Evolutionary conservation across 2,329 filamentous ascomycete species (phyloP).

Genomic region (Penicillium hesseltinei): DNA sequence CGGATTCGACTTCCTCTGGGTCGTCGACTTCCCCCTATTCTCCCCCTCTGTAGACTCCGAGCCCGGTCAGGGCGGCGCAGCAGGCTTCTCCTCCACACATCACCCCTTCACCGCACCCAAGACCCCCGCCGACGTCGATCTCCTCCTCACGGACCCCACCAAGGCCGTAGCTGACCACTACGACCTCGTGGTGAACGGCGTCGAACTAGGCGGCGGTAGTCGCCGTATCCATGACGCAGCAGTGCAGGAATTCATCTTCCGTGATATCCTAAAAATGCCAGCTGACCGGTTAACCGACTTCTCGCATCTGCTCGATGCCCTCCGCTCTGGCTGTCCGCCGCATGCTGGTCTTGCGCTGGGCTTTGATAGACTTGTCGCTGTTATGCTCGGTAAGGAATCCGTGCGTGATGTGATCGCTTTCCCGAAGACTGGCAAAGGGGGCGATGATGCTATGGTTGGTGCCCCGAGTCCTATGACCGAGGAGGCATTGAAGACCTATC

Average conservation of each 20-base stretch:
- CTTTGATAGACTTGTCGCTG: slow-evolving; percentile 80
- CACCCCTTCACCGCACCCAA: slow-evolving; percentile 94
- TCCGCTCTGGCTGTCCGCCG: slow-evolving; percentile 84
- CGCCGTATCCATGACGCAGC: slow-evolving; percentile 83
- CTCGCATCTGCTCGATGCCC: slow-evolving; percentile 75
- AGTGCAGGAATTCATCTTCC: slow-evolving; percentile 81
- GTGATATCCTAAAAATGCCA: slow-evolving; percentile 77
- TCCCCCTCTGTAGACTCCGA: slow-evolving; percentile 65
- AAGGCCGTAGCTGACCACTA: slow-evolving; percentile 81
- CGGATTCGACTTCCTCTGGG: slow-evolving; percentile 74
- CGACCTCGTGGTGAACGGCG: slow-evolving; percentile 91
- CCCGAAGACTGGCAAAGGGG: slow-evolving; percentile 86
- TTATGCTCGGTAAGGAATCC: slow-evolving; percentile 72
- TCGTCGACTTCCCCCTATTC: slow-evolving; percentile 90
- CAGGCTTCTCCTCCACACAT: slow-evolving; percentile 83
- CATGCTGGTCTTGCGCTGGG: slow-evolving; percentile 92
- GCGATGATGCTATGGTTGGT: slow-evolving; percentile 79
- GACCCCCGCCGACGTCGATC: slow-evolving; percentile 66
- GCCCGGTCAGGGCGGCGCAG: slow-evolving; percentile 75
- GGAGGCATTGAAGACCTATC: slow-evolving; percentile 59
- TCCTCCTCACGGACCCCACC: slow-evolving; percentile 70
- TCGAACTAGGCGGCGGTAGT: slow-evolving; percentile 90
- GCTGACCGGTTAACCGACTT: slow-evolving; percentile 74
- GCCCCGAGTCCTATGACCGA: slow-evolving; percentile 69
- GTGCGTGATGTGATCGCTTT: slow-evolving; percentile 95